Evolutionary conservation across 176 grass and related monocot genomes (phyloP).

Genomic region (Areca catechu): DNA sequence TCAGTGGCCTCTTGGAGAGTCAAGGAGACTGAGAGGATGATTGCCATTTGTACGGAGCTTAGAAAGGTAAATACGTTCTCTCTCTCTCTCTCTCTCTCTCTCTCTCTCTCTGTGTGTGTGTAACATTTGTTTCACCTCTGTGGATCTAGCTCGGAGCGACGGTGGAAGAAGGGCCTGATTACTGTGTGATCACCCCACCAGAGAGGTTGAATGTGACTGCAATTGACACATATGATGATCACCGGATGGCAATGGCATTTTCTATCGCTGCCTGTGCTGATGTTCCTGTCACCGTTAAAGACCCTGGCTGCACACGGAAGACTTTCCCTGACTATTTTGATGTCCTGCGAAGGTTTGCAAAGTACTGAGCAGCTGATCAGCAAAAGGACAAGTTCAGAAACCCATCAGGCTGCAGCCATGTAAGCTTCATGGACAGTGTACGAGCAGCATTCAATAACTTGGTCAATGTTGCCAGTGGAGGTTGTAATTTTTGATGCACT

Average conservation of each 20-base stretch:
- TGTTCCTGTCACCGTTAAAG: constrained; percentile 73
- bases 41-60: constrained; percentile 78
- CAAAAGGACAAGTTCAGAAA: no score
- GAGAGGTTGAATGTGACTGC: constrained; percentile 69
- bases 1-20: constrained; percentile 99
- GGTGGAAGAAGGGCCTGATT: constrained; percentile 92
- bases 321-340: constrained; percentile 96
- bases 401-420: no score
- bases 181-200: constrained; percentile 88
- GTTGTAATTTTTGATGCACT: no score
- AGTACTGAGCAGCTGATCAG: constrained; percentile 27
- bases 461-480: no score
- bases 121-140: not conserved
- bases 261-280: constrained; percentile 72
- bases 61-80: constrained; percentile 48
- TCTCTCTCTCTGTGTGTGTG: not conserved
- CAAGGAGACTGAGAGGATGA: constrained; percentile 96
- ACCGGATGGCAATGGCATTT: constrained; percentile 97
- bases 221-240: constrained; percentile 89
- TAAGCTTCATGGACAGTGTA: no score
- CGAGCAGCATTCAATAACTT: no score
- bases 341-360: constrained; percentile 63
- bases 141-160: constrained; percentile 59
- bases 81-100: not conserved
- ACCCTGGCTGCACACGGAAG: constrained; percentile 91